Conservation (phyloP, 2,329 filamentous ascomycete species). For the Fusarium sp. region DNA sequence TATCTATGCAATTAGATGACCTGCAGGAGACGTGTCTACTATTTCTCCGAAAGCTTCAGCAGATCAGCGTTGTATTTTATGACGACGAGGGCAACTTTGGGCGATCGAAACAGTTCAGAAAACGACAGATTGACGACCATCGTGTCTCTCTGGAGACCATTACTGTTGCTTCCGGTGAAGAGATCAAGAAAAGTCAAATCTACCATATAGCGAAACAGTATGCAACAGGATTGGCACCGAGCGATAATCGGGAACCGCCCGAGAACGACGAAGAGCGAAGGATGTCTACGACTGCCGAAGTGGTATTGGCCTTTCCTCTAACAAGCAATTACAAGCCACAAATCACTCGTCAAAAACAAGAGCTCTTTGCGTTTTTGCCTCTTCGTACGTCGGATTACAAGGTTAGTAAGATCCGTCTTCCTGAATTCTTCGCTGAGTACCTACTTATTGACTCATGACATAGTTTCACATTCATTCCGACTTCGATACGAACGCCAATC, state of each 20-base stretch:
- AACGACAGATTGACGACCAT: conserved; percentile 4
- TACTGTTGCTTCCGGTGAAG: background rate
- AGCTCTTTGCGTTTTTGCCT: conserved; percentile 34
- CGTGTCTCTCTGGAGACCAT: conserved; percentile 16
- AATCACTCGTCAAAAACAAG: background rate
- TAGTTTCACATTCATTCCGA: conserved; percentile 39
- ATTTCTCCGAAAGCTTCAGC: conserved; percentile 23
- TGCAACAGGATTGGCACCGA: conserved; percentile 1
- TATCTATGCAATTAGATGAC: conserved; percentile 19
- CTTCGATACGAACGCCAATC: conserved; percentile 30
- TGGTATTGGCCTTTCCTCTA: conserved; percentile 39
- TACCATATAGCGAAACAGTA: conserved; percentile 27
- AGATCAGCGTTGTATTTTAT: conserved; percentile 20
- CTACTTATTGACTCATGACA: background rate
- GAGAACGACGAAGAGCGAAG: background rate
- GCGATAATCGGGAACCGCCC: conserved; percentile 25
- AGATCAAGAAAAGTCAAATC: background rate
- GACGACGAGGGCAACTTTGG: background rate
- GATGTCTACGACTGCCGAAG: conserved; percentile 6
- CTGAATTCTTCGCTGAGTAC: too few relatives aligned
- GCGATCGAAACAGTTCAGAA: conserved; percentile 12
- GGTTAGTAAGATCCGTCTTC: background rate
- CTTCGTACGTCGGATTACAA: conserved; percentile 18
- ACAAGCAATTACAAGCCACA: background rate
- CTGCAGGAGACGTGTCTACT: conserved; percentile 19